Conservation (phyloP, 768 basidiomycete genomes). For the Termitomyces sp. region DNA sequence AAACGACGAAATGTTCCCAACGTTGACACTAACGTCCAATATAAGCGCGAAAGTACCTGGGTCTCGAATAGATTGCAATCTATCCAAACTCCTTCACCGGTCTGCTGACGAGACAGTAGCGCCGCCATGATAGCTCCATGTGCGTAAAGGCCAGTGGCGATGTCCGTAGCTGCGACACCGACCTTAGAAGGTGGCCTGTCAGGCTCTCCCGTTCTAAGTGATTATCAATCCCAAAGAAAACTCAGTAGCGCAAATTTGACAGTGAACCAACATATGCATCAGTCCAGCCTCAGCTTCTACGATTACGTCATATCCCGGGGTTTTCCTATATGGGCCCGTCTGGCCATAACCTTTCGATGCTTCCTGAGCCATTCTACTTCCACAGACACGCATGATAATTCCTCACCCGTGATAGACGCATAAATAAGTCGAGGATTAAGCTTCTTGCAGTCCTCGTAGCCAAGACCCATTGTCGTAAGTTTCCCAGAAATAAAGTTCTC, state of each 20-base stretch:
- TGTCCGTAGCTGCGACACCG: conserved; percentile 91
- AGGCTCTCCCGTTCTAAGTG: conserved; percentile 75
- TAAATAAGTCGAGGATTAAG: conserved; percentile 83
- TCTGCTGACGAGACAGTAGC: conserved; percentile 73
- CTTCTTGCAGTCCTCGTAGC: conserved; percentile 73
- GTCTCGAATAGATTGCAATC: conserved; percentile 92
- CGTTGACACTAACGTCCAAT: background rate
- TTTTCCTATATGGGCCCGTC: conserved; percentile 79
- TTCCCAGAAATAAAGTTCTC: conserved; percentile 90
- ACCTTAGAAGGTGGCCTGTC: conserved; percentile 87
- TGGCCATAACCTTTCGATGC: conserved; percentile 47
- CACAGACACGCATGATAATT: background rate
- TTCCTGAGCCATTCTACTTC: background rate
- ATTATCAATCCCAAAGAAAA: background rate
- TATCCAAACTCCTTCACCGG: conserved; percentile 85
- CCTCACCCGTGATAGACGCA: conserved; percentile 79
- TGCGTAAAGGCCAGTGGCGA: conserved; percentile 84
- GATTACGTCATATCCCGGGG: conserved; percentile 85
- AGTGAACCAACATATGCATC: conserved; percentile 76
- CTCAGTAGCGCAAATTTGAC: conserved; percentile 6
- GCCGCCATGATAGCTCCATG: conserved; percentile 93
- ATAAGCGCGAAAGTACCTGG: conserved; percentile 46
- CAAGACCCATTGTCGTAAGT: conserved; percentile 77
- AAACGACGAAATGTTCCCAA: background rate
- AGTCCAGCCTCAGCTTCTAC: conserved; percentile 89